Percentiles rank a stretch among this genome's conserved stretches.
These are phyloP conservation scores for Darksidea phi DNA, from an alignment of 495 filamentous ascomycete species.

Conservation along the genomic window DNA sequence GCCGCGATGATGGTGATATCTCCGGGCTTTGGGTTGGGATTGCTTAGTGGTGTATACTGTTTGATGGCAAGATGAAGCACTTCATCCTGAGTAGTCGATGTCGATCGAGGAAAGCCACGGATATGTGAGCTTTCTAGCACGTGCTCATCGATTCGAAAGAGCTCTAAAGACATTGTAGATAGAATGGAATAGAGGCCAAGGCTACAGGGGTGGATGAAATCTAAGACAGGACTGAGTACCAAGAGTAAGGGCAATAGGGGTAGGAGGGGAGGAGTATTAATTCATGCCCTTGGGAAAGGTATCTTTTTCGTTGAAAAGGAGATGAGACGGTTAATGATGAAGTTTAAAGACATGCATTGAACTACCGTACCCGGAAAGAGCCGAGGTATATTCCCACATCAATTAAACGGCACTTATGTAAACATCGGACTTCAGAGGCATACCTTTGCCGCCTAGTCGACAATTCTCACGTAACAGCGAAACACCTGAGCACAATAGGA, in stretches of 20 bases:
- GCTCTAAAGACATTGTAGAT: constrained; percentile 37
- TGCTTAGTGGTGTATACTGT: constrained; percentile 47
- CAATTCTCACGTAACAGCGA: constrained; percentile 1
- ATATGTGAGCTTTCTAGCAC: constrained; percentile 43
- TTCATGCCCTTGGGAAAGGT: no score
- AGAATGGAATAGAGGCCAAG: no score
- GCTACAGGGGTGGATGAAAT: no score
- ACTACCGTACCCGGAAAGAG: constrained; percentile 2
- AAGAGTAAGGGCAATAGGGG: no score
- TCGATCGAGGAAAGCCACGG: constrained; percentile 42
- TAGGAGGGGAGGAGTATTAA: no score
- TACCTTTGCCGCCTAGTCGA: no score
- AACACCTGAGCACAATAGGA: not conserved
- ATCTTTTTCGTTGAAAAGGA: no score
- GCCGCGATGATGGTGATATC: constrained; percentile 50
- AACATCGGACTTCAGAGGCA: no score
- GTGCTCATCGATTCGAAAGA: constrained; percentile 43
- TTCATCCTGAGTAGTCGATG: constrained; percentile 42
- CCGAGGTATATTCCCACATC: no score
- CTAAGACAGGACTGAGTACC: no score
- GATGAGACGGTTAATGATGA: no score
- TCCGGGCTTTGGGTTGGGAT: constrained; percentile 33
- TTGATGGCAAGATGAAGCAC: constrained; percentile 47
- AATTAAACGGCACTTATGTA: no score
- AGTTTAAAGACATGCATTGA: not conserved